Evolutionary conservation across 805 yeast genomes (phyloP), one percentile per base, ranked within the genome.

Genomic region (Ogataea corticis): DNA sequence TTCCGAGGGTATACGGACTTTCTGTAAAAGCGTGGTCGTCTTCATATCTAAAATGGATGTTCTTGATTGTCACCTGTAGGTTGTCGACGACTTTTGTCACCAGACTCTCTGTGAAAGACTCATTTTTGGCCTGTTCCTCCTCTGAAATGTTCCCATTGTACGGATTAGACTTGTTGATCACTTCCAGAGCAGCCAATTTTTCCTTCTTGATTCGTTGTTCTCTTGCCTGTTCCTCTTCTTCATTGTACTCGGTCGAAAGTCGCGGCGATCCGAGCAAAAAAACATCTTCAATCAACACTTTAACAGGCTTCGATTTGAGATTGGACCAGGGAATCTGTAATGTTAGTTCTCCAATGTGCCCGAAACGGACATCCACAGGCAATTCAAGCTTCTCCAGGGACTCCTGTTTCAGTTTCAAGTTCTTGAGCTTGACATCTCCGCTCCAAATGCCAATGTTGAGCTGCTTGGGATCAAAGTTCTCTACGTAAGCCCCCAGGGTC

Each of bases 321-420:
- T 90, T 94, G 1, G 97, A 85, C 97, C 98, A 95, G 0, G 99
- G 99, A 31, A 94, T 92, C 61, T 87, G 96, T 44, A 94, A 69
- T 0, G 96, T 85, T 51, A 94, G 73, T 54, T 85, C 87, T 1
- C 98, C 99, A 46, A 94, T 65, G 60, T 87, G 89, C 33, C 99
- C 99, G 61, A 85, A 86, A 50, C 80, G 78, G 12, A 95, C 92
- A 62, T 91, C 87, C 30, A 94, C 68, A 2, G 99, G 99, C 31
- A 95, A 68, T 50, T 86, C 80, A 52, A 94, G 76, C 55, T 85
- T 78, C 65, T 95, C 99, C 38, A 94, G 71, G 2, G 97, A 89
- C 69, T 91, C 97, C 50, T 86, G 85, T 67, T 87, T 89, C 48
- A 94, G 71, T 46, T 83, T 77, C 50, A 95, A 75, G 62, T 91